A percentile compares a stretch with the other conserved stretches of the same genome.
These are phyloP conservation scores for Thelephora ganbajun DNA, from an alignment of 768 basidiomycete species.

Conservation along the genomic window DNA sequence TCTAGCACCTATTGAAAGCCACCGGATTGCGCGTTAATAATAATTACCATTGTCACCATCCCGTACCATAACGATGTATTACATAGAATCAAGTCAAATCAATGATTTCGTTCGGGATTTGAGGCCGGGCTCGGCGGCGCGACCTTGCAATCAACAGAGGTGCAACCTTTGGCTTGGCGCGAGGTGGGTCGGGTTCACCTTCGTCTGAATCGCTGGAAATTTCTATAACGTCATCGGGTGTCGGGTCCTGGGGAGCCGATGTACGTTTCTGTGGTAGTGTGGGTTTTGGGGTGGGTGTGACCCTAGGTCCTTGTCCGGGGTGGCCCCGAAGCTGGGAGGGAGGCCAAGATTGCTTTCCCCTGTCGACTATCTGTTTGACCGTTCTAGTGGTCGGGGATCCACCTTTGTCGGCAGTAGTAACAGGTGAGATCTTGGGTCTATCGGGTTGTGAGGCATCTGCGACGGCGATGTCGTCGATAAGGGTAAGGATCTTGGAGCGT, in stretches of 20 bases:
- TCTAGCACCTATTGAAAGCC: constrained; percentile 7
- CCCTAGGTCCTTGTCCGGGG: background rate
- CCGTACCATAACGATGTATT: background rate
- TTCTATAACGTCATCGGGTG: constrained; percentile 15
- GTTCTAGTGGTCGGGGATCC: too few species aligned
- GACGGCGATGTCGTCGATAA: too few species aligned
- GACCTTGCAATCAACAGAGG: constrained; percentile 14
- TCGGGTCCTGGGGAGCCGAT: background rate
- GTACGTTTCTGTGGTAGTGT: constrained; percentile 3
- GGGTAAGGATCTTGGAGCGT: too few species aligned
- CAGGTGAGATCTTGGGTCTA: too few species aligned
- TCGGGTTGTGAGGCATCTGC: too few species aligned
- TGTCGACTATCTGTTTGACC: too few species aligned
- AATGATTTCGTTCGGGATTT: constrained; percentile 19
- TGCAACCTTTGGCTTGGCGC: constrained; percentile 2
- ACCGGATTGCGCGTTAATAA: background rate
- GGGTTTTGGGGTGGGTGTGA: background rate
- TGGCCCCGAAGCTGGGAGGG: too few species aligned
- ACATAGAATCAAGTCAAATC: constrained; percentile 24
- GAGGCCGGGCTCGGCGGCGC: background rate
- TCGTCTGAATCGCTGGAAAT: constrained; percentile 27
- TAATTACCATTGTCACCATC: background rate
- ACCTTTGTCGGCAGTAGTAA: too few species aligned
- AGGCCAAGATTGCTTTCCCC: too few species aligned
- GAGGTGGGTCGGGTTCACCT: background rate